These are phyloP conservation scores for Starmerella bombicola DNA, from an alignment of 805 yeast genomes.

Conservation along the genomic window DNA sequence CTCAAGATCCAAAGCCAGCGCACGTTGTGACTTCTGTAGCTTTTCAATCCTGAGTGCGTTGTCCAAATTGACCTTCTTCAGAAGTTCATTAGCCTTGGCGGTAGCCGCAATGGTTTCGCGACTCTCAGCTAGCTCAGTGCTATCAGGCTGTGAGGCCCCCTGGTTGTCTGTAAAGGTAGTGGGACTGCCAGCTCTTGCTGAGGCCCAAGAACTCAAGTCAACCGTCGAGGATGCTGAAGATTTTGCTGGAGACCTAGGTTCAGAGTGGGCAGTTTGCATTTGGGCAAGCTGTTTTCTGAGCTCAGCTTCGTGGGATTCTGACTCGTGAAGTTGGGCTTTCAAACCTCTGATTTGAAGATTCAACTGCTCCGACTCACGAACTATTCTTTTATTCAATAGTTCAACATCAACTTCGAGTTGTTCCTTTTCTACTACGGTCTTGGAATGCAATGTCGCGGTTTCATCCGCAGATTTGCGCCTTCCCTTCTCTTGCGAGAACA, in stretches of 20 bases:
- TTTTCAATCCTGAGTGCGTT: constrained; percentile 28
- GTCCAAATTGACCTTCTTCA: constrained; percentile 30
- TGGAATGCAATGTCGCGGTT: constrained; percentile 39
- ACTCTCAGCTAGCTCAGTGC: constrained; percentile 9
- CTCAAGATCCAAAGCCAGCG: constrained; percentile 28
- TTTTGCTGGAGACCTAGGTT: neutral
- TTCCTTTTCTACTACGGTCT: constrained; percentile 48
- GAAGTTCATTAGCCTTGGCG: constrained; percentile 26
- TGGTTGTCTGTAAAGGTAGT: neutral
- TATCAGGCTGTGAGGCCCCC: neutral
- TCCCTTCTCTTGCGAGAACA: constrained; percentile 56
- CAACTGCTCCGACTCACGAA: constrained; percentile 55
- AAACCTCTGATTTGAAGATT: constrained; percentile 31
- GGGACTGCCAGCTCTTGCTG: neutral
- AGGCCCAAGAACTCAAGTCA: neutral
- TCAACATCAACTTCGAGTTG: constrained; percentile 45
- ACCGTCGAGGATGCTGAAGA: neutral
- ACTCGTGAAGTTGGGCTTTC: constrained; percentile 15
- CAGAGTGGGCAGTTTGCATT: neutral
- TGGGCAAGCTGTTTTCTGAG: constrained; percentile 7
- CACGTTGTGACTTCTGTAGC: constrained; percentile 28
- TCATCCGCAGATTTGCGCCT: constrained; percentile 44
- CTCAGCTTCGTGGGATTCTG: constrained; percentile 14
- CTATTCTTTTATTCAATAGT: constrained; percentile 39
- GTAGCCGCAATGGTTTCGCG: constrained; percentile 21